A percentile compares a stretch with the other conserved stretches of the same genome.
Evolutionary conservation across 495 filamentous ascomycete genomes (phyloP).

Genomic region (Podospora anserina): DNA sequence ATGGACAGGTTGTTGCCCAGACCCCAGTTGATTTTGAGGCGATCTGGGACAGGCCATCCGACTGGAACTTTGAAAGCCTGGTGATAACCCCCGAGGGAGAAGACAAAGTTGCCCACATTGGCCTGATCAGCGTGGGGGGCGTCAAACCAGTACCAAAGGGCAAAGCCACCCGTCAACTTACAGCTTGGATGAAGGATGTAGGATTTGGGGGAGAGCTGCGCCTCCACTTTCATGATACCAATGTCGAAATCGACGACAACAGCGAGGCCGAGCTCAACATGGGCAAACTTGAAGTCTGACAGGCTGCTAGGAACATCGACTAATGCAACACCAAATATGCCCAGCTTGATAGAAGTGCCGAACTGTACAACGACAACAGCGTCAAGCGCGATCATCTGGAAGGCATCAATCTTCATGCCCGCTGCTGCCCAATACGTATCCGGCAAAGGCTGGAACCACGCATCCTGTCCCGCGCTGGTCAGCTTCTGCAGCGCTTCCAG

Average conservation of each 20-base stretch:
- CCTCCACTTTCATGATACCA: constrained; percentile 42
- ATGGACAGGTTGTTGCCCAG: too few species aligned
- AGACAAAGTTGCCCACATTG: constrained; percentile 47
- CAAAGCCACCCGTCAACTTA: constrained; percentile 50
- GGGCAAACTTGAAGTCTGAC: constrained; percentile 26
- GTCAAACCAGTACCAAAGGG: constrained; percentile 47
- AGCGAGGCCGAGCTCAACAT: constrained; percentile 46
- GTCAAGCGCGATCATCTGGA: constrained; percentile 36
- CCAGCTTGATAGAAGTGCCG: constrained; percentile 31
- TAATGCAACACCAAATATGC: constrained; percentile 39
- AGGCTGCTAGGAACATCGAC: background rate
- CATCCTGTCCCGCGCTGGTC: background rate
- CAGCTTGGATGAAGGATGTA: constrained; percentile 43
- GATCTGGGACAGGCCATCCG: constrained; percentile 43
- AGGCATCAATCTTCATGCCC: constrained; percentile 41
- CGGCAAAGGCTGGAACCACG: constrained; percentile 24
- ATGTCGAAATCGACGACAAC: constrained; percentile 35
- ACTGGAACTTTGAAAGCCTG: constrained; percentile 35
- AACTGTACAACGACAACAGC: constrained; percentile 42
- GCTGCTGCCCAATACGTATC: constrained; percentile 41
- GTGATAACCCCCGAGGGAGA: constrained; percentile 54
- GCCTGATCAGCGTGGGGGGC: background rate
- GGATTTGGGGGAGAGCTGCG: constrained; percentile 41
- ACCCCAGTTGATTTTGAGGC: constrained; percentile 38
- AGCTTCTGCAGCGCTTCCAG: too few species aligned